Base-by-base conservation (phyloP, 2,329 filamentous ascomycete genomes). In the Colletotrichum sp. region DNA sequence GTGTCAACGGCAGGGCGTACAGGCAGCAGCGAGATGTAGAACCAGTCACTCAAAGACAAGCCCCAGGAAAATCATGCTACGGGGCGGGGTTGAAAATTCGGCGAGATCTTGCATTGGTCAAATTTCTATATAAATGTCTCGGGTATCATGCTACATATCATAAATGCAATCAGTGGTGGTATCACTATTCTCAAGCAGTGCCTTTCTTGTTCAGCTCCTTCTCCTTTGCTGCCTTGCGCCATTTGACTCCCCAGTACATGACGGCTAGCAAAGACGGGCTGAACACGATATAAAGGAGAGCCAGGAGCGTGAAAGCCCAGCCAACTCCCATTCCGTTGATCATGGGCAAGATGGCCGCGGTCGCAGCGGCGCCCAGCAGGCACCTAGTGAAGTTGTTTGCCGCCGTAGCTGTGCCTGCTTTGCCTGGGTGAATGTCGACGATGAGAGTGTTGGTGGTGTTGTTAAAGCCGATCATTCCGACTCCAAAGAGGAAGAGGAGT, bases 341-440 rank as follows among this genome's bases (percentile, higher is more conserved):
- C 86, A 93, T 86, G 13, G 88, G 88, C 5, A 89, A 80, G 24
- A 92, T 88, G 3, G 88, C 84, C 0, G 89, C 90, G 18, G 86
- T 89, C 3, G 87, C 88, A 0, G 85, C 87, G 0, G 91, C 91
- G 0, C 90, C 90, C 3, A 92, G 79, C 4, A 90, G 80, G 71
- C 91, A 93, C 7, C 91, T 81, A 1, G 88, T 86, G 16, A 93
- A 79, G 75, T 92, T 92, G 76, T 90, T 91, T 0, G 89, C 87
- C 1, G 90, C 90, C 1, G 89, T 89, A 0, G 90, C 90, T 0
- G 89, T 88, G 0, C 89, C 89, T 0, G 90, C 88, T 21, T 85
- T 86, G 0, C 84, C 84, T 0, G 89, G 90, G 72, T 91, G 88
- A 9, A 92, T 85, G 77, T 93, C 91, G 6, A 92, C 86, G 4